Evolutionary conservation across 176 grass and related monocot genomes (phyloP), one percentile per base, ranked within the genome.

Genomic region (Phoenix dactylifera): DNA sequence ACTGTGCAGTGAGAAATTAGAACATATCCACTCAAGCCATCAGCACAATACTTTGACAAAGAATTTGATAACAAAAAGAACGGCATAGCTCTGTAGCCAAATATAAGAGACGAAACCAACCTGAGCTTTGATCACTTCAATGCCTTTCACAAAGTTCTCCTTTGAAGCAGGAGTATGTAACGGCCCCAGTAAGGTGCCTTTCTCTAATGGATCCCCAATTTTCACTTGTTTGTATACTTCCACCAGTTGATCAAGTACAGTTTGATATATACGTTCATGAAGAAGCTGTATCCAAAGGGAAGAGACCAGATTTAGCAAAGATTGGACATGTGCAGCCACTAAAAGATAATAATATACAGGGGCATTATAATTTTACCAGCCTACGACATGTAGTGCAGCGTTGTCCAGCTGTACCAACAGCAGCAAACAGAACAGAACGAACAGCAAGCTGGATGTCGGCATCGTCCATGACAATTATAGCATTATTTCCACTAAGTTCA

Each of bases 401-500:
- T 52, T 98, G 93, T 64, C 93, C 93, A 67, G 93, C 93, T 1
- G 93, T 98, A 60, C 93, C 93, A 71, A 98, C 93, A 83, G 93
- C 87, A 80, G 93, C 93, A 67, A 98, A 98, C 66, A 98, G 64
- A 57, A 92, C 84, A 26, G 93, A 98, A 16, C 93, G 87, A 5
- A 98, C 93, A 78, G 93, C 93, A 60, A 98, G 71, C 76, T 83
- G 87, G 63, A 98, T 80, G 69, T 98, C 93, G 55, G 93, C 93
- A 54, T 98, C 93, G 80, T 98, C 87, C 93, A 98, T 98, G 57
- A 92, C 81, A 75, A 98, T 92, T 68, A 98, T 92, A 60, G 93
- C 93, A 76, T 98, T 92, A 78, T 98, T 98, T 65, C 93, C 93
- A 15, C 93, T 98, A 76, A 98, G 87, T 79, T 98, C 93, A 69